Evolutionary conservation across 2,329 filamentous ascomycete genomes (phyloP).

Genomic region (Penicillium decumbens): DNA sequence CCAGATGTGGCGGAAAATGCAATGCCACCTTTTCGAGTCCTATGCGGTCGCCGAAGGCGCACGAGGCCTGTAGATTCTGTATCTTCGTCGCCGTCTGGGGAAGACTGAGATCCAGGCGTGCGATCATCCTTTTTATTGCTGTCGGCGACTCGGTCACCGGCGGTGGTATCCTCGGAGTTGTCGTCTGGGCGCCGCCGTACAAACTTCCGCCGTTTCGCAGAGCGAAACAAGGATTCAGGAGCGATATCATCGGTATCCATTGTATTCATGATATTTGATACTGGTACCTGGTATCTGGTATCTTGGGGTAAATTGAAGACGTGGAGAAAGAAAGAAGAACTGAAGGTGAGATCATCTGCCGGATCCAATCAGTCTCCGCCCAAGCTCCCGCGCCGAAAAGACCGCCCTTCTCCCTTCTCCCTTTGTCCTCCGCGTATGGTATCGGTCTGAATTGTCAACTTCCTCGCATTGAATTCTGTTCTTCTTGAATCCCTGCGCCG

Average conservation of each 20-base stretch:
- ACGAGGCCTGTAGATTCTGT: constrained; percentile 31
- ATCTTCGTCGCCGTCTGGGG: constrained; percentile 14
- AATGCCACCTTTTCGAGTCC: constrained; percentile 42
- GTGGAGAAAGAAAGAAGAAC: background rate
- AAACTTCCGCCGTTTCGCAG: constrained; percentile 50
- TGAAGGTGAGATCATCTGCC: constrained; percentile 10
- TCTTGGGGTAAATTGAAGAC: background rate
- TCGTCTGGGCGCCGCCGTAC: constrained; percentile 42
- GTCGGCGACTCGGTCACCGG: constrained; percentile 7
- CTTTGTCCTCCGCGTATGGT: constrained; percentile 8
- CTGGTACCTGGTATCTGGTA: too few species aligned
- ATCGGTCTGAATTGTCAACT: constrained; percentile 8
- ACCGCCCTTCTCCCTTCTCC: constrained; percentile 16
- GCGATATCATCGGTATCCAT: constrained; percentile 30
- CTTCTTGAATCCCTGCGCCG: constrained; percentile 5
- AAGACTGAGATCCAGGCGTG: constrained; percentile 11
- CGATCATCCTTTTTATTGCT: constrained; percentile 9
- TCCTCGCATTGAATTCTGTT: background rate
- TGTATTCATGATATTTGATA: background rate
- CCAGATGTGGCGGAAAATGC: constrained; percentile 41
- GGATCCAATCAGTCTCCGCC: constrained; percentile 10
- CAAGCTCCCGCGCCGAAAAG: constrained; percentile 23
- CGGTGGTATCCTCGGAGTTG: constrained; percentile 18
- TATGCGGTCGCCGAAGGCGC: constrained; percentile 37
- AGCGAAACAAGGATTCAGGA: constrained; percentile 42